These are phyloP conservation scores for Xerocomellus intermedius DNA, from an alignment of 768 basidiomycete species.

Conservation along the genomic window DNA sequence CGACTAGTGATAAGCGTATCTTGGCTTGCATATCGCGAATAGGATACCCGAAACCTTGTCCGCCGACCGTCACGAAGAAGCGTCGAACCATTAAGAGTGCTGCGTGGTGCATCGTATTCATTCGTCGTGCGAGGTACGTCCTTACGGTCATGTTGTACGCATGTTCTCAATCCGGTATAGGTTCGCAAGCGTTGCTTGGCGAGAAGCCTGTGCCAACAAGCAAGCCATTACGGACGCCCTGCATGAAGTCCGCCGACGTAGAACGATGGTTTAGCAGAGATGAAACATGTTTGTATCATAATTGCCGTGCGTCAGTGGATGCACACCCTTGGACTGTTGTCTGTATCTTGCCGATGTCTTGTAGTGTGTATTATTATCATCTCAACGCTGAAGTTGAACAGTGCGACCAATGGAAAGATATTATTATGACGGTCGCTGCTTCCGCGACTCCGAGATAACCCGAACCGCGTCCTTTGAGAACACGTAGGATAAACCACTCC, in stretches of 20 bases:
- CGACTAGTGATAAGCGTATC: conserved; percentile 61
- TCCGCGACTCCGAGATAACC: conserved; percentile 43
- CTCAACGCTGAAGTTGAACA: not conserved
- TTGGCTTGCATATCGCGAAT: conserved; percentile 73
- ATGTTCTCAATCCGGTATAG: conserved; percentile 36
- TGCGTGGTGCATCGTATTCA: conserved; percentile 60
- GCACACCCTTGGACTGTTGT: conserved; percentile 10
- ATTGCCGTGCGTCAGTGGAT: not conserved
- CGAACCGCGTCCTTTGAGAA: conserved; percentile 75
- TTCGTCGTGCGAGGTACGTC: conserved; percentile 61
- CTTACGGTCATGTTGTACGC: not conserved
- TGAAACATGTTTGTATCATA: conserved; percentile 7
- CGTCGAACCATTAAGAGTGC: conserved; percentile 54
- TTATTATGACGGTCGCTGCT: conserved; percentile 25
- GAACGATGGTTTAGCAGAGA: conserved; percentile 29
- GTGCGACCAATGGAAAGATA: not conserved
- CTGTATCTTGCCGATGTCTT: conserved; percentile 18
- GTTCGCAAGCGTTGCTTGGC: conserved; percentile 61
- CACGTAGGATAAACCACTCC: conserved; percentile 85
- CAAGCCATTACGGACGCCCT: conserved; percentile 63
- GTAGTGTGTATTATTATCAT: conserved; percentile 21
- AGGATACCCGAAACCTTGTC: conserved; percentile 55
- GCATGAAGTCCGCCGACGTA: conserved; percentile 62
- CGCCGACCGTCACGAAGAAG: conserved; percentile 39
- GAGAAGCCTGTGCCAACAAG: conserved; percentile 57